Evolutionary conservation across 2,329 filamentous ascomycete genomes (phyloP).

Genomic region (Arthrobotrys musiformis): DNA sequence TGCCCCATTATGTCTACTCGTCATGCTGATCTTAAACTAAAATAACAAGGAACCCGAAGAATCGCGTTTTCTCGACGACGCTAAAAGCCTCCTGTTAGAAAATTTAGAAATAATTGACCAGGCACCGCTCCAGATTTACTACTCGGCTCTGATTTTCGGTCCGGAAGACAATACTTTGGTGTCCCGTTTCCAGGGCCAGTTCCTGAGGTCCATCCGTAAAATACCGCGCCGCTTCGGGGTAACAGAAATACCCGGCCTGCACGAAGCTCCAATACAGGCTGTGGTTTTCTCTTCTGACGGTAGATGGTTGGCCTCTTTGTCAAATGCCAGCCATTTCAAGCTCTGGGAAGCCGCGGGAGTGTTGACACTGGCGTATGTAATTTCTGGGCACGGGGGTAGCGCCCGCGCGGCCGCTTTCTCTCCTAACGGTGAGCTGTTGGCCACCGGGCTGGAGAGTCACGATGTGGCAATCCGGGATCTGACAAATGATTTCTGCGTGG

Average conservation of each 20-base stretch:
- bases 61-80: neutral
- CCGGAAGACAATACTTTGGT: constrained; percentile 8
- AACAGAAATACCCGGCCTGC: no score
- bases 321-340: no score
- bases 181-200: constrained; percentile 3
- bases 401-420: constrained; percentile 45
- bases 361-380: no score
- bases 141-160: constrained; percentile 20
- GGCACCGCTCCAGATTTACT: constrained; percentile 26
- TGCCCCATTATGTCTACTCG: constrained; percentile 92
- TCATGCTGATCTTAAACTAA: no score
- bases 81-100: neutral
- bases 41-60: neutral
- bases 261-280: no score
- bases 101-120: neutral
- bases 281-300: no score
- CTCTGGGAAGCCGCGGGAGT: no score
- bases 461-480: constrained; percentile 28
- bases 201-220: no score
- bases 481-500: neutral
- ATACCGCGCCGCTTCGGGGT: no score
- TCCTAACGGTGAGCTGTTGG: constrained; percentile 21
- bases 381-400: neutral
- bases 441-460: neutral
- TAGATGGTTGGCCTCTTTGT: no score